Base-by-base conservation (phyloP, 2,329 filamentous ascomycete genomes). In the Stachybotrys chartarum region DNA sequence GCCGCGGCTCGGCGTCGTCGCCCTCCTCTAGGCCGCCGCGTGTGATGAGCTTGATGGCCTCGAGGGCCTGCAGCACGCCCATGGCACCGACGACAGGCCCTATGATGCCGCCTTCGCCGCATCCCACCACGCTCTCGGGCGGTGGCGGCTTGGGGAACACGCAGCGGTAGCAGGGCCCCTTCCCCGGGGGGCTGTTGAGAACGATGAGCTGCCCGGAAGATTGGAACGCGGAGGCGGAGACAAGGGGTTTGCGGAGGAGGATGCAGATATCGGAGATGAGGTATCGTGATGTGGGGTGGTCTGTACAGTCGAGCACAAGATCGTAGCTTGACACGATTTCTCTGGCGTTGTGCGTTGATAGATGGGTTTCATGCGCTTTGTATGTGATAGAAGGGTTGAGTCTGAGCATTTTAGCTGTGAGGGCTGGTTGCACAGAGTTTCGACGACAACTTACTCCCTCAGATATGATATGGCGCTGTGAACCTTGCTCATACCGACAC, bases 21-120 rank as follows among this genome's bases (percentile, higher is more conserved):
- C 32, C 8, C 5, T 30, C 16, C n/a, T 68, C 64, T 8, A 64
- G 56, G 6, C 63, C 63, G 3, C 65, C 68, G 32, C 74, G 64
- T 0, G 83, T 79, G 16, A 97, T 78, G n/a, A 97, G 70, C 68
- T 95, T 94, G 64, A 97, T 85, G 0, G 90, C 85, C 72, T 97
- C 91, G 1, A 96, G 76, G 0, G 94, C 93, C 74, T 97, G 94
- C 55, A 97, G 73, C 0, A 96, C 86, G 7, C 94, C 94, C 90
- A 99, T 97, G 0, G 85, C 80, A 0, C 94, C 94, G 0, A 99
- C 94, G 0, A 97, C 91, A 0, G 94, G 92, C 0, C 94, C 94
- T 1, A 99, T 66, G 8, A 99, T 91, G 0, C 94, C 94, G 10
- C 92, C 93, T 68, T 99, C 94, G 46, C 92, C 91, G 65, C 94